Evolutionary conservation across 306 rosid species (phyloP), one percentile per base, ranked within the genome.

Genomic region (Castanea mollissima): DNA sequence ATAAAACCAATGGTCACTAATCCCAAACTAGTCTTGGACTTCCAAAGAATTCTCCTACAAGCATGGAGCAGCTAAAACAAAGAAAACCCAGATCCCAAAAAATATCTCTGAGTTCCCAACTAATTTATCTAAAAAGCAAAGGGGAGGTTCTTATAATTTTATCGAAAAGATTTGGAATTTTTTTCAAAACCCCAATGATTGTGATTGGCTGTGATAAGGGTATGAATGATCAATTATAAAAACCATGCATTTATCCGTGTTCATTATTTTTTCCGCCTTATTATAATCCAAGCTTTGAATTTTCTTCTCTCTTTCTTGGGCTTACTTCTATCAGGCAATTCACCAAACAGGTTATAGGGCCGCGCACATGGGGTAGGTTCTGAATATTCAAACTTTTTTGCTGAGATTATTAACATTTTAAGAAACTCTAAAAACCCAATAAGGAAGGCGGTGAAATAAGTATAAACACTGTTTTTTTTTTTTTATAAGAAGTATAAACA

Each of bases 291-390:
- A 71, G 57, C 76, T 76, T 57, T 35, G 85, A 80, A 79, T 73
- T 79, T 63, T 25, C 63, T 32, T 76, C 15, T 62, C 60, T 74
- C 70, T 62, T 59, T 62, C 41, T 10, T 69, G 74, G 57, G 34
- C 80, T 31, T 83, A 77, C 35, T 34, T 81, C 80, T 23, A 13
- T 49, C 58, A 69, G 74, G 20, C 69, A 73, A 67, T 73, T 83
- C 83, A 62, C 84, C 74, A 59, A 85, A 76, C 70, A 78, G 79
- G 67, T 77, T 49, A 55, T 46, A n/a, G 25, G 80, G 23, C 23
- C 23, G 23, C 38, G 87, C 93, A 89, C 92, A 90, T 82, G 92
- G 87, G 88, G 77, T 68, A 76, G 69, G 41, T 41, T 44, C 27
- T 32, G 60, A 12, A 68, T 15, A 71, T 57, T 49, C 80, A 69